phyloP scores from a whole-genome alignment of 1,284 basidiomycete genomes.

The Omphalotus olearius region DNA sequence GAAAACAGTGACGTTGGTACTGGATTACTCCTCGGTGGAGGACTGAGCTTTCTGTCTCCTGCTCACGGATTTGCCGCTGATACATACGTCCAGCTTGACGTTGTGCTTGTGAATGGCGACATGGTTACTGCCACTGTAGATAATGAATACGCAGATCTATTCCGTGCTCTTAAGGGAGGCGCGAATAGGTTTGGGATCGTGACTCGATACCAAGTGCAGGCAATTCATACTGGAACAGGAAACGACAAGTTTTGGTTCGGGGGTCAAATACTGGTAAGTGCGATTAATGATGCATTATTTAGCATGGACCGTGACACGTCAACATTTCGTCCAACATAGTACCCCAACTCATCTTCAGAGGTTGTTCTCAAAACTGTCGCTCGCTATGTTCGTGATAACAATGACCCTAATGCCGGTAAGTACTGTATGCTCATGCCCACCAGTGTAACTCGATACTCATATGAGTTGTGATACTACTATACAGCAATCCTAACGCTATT shows the following conservation, averaged over 20 bases:
- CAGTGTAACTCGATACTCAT: background rate
- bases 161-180: slow-evolving; percentile 37
- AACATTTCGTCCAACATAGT: background rate
- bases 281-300: background rate
- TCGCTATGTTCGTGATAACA: slow-evolving; percentile 29
- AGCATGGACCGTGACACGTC: too few species aligned
- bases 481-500: slow-evolving; percentile 24
- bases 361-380: slow-evolving; percentile 33
- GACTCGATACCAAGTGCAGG: slow-evolving; percentile 32
- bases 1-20: slow-evolving; percentile 14
- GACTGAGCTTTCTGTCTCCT: slow-evolving; percentile 18
- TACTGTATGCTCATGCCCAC: background rate
- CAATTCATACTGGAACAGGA: slow-evolving; percentile 29
- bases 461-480: background rate
- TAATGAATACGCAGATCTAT: slow-evolving; percentile 34
- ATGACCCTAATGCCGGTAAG: slow-evolving; percentile 34
- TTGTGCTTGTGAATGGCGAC: slow-evolving; percentile 34
- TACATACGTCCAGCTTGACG: slow-evolving; percentile 15
- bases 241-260: slow-evolving; percentile 33
- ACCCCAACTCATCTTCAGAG: slow-evolving; percentile 27
- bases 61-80: slow-evolving; percentile 16
- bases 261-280: slow-evolving; percentile 29
- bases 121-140: slow-evolving; percentile 33
- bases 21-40: slow-evolving; percentile 19
- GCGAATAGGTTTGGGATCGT: slow-evolving; percentile 39